Base-by-base conservation (phyloP, 768 basidiomycete genomes). In the Russula dissimulans region DNA sequence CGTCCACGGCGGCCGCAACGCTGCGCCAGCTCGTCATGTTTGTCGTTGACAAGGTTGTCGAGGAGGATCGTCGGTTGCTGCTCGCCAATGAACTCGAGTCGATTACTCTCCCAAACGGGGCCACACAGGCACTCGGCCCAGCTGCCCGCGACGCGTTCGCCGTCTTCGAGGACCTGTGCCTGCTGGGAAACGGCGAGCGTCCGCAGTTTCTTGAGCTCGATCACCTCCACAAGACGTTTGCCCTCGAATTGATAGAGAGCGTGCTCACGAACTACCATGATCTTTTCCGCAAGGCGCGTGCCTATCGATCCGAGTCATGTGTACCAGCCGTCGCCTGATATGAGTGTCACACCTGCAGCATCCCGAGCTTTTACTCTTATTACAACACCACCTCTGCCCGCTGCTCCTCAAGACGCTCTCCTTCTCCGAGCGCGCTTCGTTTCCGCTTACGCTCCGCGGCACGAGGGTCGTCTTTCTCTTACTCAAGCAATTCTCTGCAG, bases 391-490 rank as follows among this genome's bases (percentile, higher is more conserved):
- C 62, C 85, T 98, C 10, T 95, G 90, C 57, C 94, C 95, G 0
- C 77, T 97, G 18, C 76, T 98, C 7, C 85, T 95, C 61, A 91
- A 91, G 68, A 81, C 88, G 3, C 77, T 97, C 15, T 91, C 90
- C 0, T 77, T 97, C 14, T 91, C 90, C 0, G 89, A 94, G 44
- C 77, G 85, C 38, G 86, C 91, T 0, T 71, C 84, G 3, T 98
- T 98, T 71, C 91, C 95, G 0, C 78, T 95, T 53, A 89, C 89
- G 0, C 80, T 99, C 4, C 87, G 97, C 56, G 89, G 92, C 61
- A 95, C 89, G 1, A 88, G 95, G 2, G 91, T 98, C 32, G 87
- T 97, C 41, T 98, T 95, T 74, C 79, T 97, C 43, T 81, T 98
- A 7, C 79, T 97, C 57, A 95, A 95, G 65, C 90, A 94, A 54